phyloP scores from a whole-genome alignment of 1,284 basidiomycete genomes.

The Moesziomyces globuligerus region DNA sequence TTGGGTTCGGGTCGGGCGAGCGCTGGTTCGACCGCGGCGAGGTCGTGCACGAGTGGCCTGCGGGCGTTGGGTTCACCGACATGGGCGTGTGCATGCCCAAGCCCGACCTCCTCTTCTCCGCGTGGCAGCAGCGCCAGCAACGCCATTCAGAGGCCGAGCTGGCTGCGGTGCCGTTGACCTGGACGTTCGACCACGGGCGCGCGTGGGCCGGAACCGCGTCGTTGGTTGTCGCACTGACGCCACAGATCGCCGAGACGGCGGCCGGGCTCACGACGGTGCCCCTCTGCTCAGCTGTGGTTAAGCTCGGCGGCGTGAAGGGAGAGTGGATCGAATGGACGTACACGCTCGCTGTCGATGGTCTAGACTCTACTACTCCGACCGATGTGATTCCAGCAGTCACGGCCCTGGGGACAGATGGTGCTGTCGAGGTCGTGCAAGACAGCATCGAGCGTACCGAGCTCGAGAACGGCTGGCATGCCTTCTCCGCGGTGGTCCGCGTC shows the following conservation, averaged over 20 bases:
- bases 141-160: too few relatives aligned
- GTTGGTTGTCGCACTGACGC: constrained; percentile 1
- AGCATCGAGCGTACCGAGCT: neutral
- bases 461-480: constrained; percentile 11
- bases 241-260: neutral
- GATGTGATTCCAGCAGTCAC: neutral
- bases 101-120: constrained; percentile 30
- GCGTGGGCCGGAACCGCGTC: constrained; percentile 22
- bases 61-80: constrained; percentile 47
- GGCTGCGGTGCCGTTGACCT: neutral
- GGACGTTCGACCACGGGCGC: constrained; percentile 16
- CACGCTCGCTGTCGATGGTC: constrained; percentile 11
- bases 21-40: constrained; percentile 48
- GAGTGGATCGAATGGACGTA: constrained; percentile 8
- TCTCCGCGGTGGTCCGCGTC: neutral
- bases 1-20: constrained; percentile 50
- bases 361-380: neutral
- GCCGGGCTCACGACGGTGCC: neutral
- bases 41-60: constrained; percentile 26
- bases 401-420: neutral
- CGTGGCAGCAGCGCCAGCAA: constrained; percentile 2
- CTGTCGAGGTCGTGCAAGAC: neutral
- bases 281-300: constrained; percentile 22
- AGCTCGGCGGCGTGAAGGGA: too few relatives aligned
- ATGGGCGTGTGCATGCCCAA: constrained; percentile 44